These are phyloP conservation scores for Orobanche coerulescens DNA, from an alignment of 257 asterid species.

Conservation along the genomic window DNA sequence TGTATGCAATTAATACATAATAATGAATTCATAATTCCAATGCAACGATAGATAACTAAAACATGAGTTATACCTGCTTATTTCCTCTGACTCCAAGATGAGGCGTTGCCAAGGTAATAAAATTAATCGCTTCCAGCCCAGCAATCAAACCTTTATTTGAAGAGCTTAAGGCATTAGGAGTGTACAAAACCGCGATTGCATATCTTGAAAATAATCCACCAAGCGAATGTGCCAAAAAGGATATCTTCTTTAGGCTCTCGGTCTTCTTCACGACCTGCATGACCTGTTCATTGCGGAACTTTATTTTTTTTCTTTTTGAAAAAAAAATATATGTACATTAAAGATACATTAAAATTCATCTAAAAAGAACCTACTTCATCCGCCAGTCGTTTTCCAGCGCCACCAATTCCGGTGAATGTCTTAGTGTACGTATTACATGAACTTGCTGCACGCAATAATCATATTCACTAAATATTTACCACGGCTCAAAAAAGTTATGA, in stretches of 20 bases:
- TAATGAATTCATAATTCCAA: neutral
- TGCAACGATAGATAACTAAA: neutral
- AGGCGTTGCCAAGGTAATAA: conserved; percentile 91
- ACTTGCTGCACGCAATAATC: conserved; percentile 61
- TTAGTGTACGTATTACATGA: conserved; percentile 72
- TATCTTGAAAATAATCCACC: conserved; percentile 93
- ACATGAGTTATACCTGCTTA: conserved; percentile 51
- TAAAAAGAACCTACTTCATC: conserved; percentile 73
- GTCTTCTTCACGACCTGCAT: conserved; percentile 53
- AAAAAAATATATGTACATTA: no score
- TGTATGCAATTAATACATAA: neutral
- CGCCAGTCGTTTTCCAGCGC: conserved; percentile 88
- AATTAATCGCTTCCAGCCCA: conserved; percentile 84
- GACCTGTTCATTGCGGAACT: conserved; percentile 42
- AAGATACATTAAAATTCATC: neutral
- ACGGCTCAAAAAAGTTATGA: conserved; percentile 4
- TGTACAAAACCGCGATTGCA: conserved; percentile 59
- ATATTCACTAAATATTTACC: conserved; percentile 13
- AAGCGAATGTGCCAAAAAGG: conserved; percentile 93
- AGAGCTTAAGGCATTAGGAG: conserved; percentile 28
- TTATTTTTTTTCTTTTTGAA: neutral
- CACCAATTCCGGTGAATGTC: conserved; percentile 89
- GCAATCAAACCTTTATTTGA: conserved; percentile 60
- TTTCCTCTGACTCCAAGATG: conserved; percentile 97
- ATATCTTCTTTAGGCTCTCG: conserved; percentile 62